A percentile compares a stretch with the other conserved stretches of the same genome.
Conservation (phyloP, 768 basidiomycete genomes). For the Suillus subaureus region DNA sequence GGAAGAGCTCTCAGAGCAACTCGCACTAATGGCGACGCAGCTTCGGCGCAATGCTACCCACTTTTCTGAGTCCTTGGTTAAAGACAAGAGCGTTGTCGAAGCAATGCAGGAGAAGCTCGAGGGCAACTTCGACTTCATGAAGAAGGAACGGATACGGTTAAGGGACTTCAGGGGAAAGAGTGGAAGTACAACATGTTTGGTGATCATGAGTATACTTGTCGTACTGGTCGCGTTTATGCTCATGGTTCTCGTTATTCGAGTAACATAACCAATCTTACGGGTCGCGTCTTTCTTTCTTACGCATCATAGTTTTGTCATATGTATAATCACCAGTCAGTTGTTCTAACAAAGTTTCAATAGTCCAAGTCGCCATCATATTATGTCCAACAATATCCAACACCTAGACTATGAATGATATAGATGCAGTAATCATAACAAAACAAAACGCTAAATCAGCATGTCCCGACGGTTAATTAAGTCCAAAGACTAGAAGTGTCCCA, state of each 20-base stretch:
- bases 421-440: not conserved
- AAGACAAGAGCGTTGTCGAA: constrained; percentile 73
- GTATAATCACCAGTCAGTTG: constrained; percentile 2
- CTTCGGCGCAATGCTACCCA: constrained; percentile 82
- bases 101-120: constrained; percentile 73
- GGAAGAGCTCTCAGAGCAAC: constrained; percentile 71
- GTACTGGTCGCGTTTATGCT: constrained; percentile 71
- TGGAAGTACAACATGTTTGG: constrained; percentile 72
- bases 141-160: constrained; percentile 60
- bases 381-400: constrained; percentile 13
- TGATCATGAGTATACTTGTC: constrained; percentile 60
- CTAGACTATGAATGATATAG: constrained; percentile 7
- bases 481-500: constrained; percentile 12
- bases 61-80: constrained; percentile 71
- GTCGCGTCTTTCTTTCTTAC: constrained; percentile 10
- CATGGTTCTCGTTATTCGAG: constrained; percentile 73
- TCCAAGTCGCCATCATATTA: constrained; percentile 18
- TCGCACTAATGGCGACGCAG: constrained; percentile 85
- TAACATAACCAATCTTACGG: constrained; percentile 42
- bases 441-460: not conserved
- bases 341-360: constrained; percentile 16
- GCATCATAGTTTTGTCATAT: not conserved
- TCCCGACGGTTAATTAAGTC: not conserved
- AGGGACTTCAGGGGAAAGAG: constrained; percentile 66
- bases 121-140: constrained; percentile 69